phyloP scores from a whole-genome alignment of 108 stramenopile genomes.

The Nannochloropsis oceanica region DNA sequence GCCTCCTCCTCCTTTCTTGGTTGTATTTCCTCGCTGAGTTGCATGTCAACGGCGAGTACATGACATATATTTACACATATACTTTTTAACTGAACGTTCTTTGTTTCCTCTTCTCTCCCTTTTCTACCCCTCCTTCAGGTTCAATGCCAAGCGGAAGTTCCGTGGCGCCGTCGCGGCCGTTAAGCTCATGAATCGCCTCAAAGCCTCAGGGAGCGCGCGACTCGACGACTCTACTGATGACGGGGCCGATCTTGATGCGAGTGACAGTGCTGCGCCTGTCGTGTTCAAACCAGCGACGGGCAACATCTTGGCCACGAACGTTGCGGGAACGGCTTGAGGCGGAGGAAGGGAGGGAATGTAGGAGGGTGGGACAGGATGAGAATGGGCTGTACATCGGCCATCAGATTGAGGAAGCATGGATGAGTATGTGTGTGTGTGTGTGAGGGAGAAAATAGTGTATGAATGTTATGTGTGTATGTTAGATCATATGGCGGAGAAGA shows the following conservation, averaged over 20 bases:
- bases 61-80: too few species aligned
- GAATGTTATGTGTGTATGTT: too few species aligned
- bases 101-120: neutral
- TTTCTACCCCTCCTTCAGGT: neutral
- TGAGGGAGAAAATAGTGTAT: too few species aligned
- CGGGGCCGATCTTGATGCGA: neutral
- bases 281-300: neutral
- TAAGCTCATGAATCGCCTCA: neutral
- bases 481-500: too few species aligned
- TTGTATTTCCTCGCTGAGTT: too few species aligned
- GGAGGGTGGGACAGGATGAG: too few species aligned
- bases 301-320: neutral
- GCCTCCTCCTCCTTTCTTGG: neutral
- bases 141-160: constrained; percentile 52
- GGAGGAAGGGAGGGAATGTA: neutral
- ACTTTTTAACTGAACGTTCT: too few species aligned
- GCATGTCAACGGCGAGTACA: too few species aligned
- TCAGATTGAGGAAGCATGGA: neutral
- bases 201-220: neutral
- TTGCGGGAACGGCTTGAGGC: neutral
- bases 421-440: neutral
- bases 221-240: neutral
- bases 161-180: constrained; percentile 48
- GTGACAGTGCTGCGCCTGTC: neutral
- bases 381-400: too few species aligned